Evolutionary conservation across 108 stramenopile genomes (phyloP), one percentile per base, ranked within the genome.

Genomic region (Cyclotella atomus): DNA sequence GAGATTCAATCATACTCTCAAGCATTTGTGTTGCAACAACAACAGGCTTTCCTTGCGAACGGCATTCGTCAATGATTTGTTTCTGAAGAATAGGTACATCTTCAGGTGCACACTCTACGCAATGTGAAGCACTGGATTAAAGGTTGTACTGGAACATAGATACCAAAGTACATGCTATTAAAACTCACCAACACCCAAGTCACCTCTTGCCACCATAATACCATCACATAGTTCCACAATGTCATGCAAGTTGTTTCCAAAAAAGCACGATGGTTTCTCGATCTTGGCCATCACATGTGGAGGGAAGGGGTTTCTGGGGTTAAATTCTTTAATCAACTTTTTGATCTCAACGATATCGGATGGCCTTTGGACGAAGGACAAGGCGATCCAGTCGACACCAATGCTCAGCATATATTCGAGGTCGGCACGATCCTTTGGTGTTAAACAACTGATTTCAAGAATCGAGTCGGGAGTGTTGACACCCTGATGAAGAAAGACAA

Each of bases 191-290:
- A 98, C 97, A 65, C 97, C 97, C 27, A 98, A 78, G 80, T 98
- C 97, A 23, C 97, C 97, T 32, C 97, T 82, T 15, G 97, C 97
- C 12, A 98, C 97, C 97, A 98, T 98, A 75, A 98, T 97, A 30
- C 96, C 97, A 63, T 98, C 94, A 68, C 93, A 89, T 32, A 95
- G 33, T 25, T 77, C 79, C 16, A 98, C 91, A 68, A 98, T 94
- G 24, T 74, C 68, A 41, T 89, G 82, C 28, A 97, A 76, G 49
- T 85, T 83, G 52, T 93, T 85, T 21, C 84, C 91, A 5, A 88
- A 82, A 59, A 90, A 93, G 61, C 90, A 91, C 36, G 50, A 50
- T 33, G 97, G 97, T 73, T 98, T 98, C 87, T 98, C 97, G 70
- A 98, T 92, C 83, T 98, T 98, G 20, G 97, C 97, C 97, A 98